Evolutionary conservation across 495 filamentous ascomycete genomes (phyloP).

Genomic region (Pseudoneurospora amorphoporcata): DNA sequence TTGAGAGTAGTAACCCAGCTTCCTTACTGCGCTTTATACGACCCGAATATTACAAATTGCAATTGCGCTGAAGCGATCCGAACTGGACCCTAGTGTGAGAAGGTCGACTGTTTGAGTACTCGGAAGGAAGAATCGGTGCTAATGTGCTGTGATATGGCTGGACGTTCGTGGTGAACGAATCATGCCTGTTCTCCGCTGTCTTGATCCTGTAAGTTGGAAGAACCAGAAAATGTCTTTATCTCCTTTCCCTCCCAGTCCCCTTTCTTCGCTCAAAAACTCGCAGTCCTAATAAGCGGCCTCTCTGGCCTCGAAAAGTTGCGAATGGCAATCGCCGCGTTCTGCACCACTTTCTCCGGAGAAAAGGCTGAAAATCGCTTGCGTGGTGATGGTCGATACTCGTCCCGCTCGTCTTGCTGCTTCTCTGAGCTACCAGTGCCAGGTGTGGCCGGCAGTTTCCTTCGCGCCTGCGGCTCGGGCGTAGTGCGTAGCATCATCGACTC

Average conservation of each 20-base stretch:
- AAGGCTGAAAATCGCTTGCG: neutral
- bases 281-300: neutral
- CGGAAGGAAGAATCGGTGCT: neutral
- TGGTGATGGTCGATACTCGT: neutral
- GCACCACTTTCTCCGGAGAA: neutral
- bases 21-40: too few relatives aligned
- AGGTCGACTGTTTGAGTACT: neutral
- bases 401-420: neutral
- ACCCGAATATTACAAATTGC: too few relatives aligned
- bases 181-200: neutral
- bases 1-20: too few relatives aligned
- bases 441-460: neutral
- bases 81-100: neutral
- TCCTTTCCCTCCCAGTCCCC: neutral
- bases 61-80: too few relatives aligned
- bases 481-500: neutral
- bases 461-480: neutral
- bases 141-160: neutral
- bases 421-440: neutral
- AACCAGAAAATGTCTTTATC: too few relatives aligned
- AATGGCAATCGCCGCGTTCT: neutral
- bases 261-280: neutral
- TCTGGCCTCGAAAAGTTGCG: neutral
- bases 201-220: neutral
- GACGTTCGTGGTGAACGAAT: neutral